Evolutionary conservation across 1,139 yeast genomes (phyloP).

Genomic region (Pichia sp.): DNA sequence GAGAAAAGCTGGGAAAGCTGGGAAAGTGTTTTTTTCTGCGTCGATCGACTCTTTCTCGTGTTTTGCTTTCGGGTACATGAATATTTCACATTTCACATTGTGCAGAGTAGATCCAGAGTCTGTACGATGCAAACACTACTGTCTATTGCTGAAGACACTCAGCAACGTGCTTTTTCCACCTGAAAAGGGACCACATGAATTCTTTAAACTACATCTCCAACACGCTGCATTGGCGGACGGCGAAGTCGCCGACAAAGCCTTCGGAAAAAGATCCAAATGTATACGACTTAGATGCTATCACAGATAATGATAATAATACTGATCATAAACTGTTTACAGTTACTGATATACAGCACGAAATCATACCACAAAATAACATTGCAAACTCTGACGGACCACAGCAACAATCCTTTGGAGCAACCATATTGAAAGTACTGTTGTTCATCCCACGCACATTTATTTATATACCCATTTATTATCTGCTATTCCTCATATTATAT

Average conservation of each 20-base stretch:
- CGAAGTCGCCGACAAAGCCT: background rate
- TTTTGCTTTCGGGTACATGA: background rate
- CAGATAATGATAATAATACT: background rate
- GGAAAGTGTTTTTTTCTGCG: too few species aligned
- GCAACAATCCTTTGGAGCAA: background rate
- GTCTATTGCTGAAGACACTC: background rate
- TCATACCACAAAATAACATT: background rate
- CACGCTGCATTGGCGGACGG: background rate
- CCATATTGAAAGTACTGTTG: background rate
- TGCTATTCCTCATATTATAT: slow-evolving; percentile 41
- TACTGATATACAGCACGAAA: background rate
- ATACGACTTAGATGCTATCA: background rate
- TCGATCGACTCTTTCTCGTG: background rate
- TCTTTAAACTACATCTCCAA: slow-evolving; percentile 1
- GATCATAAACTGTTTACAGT: background rate
- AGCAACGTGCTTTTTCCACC: background rate
- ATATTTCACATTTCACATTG: too few species aligned
- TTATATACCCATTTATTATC: slow-evolving; percentile 38
- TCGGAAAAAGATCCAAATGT: background rate
- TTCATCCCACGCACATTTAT: slow-evolving; percentile 37
- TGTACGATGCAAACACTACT: background rate
- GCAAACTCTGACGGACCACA: background rate
- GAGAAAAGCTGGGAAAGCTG: too few species aligned
- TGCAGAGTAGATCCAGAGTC: too few species aligned
- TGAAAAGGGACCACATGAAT: background rate